Evolutionary conservation across 805 yeast genomes (phyloP), one percentile per base, ranked within the genome.

Genomic region (Yarrowia keelungensis): DNA sequence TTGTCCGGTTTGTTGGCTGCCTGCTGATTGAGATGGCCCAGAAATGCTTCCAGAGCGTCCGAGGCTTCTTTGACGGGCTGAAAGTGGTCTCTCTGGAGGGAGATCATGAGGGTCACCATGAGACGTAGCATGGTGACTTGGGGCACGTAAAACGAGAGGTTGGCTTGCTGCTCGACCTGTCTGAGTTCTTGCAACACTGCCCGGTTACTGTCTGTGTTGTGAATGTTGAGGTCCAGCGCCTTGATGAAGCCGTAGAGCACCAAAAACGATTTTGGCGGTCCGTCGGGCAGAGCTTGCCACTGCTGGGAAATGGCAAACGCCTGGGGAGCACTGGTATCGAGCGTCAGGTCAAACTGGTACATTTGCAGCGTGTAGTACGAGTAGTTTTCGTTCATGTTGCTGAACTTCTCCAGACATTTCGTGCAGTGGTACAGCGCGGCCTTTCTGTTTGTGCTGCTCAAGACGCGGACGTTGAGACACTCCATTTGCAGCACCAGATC

Each of bases 401-500:
- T 35, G 26, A 38, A 46, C 38, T 46, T 45, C 8, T 38, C 67
- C 3, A 53, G 42, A 19, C 69, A 53, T 11, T 46, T 56, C 3
- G 36, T 19, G 54, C 67, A 35, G 46, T 67, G 53, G 38, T 67
- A 38, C n/a, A 45, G 39, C 0, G 66, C 69, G 3, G 56, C 67
- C n/a, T 62, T 62, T 5, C 67, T 8, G 53, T 49, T 45, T 3
- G 67, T 53, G 36, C 36, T 38, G 12, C 39, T 42, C 15, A 58
- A 12, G 1, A 67, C 45, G 5, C 53, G 69, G 8, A 67, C 53
- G 11, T 67, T 67, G 69, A 67, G 69, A n/a, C 66, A 54, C 15
- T 58, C 67, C 65, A 67, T 54, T 11, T 67, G 69, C 43, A 59
- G 46, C 5, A 59, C 67, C 43, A 67, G 36, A 16, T 46, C 67